These are phyloP conservation scores for Diplocarpon mali DNA, from an alignment of 2,329 filamentous ascomycete genomes.

Conservation along the genomic window DNA sequence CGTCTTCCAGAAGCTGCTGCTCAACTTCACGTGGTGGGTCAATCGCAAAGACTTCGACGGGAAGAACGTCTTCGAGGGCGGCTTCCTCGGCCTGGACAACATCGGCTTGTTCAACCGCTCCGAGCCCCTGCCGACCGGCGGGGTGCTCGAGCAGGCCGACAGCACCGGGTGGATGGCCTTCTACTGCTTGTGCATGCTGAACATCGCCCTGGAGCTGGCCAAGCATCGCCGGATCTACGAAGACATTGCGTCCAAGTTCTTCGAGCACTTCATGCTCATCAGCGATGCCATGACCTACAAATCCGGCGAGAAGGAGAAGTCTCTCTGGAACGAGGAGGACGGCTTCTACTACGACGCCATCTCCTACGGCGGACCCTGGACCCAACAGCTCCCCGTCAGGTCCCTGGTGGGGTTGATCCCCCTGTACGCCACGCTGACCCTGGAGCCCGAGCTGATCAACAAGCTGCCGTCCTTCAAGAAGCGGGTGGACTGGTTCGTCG, in stretches of 20 bases:
- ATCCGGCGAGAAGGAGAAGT: conserved; percentile 60
- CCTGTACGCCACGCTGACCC: conserved; percentile 79
- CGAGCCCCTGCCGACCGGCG: conserved; percentile 85
- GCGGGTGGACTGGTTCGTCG: conserved; percentile 86
- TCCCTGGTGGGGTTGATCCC: conserved; percentile 91
- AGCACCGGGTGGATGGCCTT: conserved; percentile 99
- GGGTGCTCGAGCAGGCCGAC: conserved; percentile 89
- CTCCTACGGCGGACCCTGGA: conserved; percentile 88
- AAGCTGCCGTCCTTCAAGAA: conserved; percentile 88
- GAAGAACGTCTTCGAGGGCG: conserved; percentile 96
- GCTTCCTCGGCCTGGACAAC: conserved; percentile 91
- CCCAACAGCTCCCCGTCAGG: conserved; percentile 81
- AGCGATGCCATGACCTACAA: conserved; percentile 92
- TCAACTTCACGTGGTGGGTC: conserved; percentile 99
- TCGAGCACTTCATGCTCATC: conserved; percentile 96
- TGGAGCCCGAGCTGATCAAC: conserved; percentile 90
- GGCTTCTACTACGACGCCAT: conserved; percentile 99
- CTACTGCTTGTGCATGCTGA: conserved; percentile 92
- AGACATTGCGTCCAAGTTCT: conserved; percentile 96
- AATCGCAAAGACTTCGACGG: conserved; percentile 90
- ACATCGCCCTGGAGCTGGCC: conserved; percentile 87
- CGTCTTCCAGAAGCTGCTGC: conserved; percentile 87
- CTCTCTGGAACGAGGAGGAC: conserved; percentile 92
- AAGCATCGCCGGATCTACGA: conserved; percentile 94
- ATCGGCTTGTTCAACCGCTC: conserved; percentile 97